Evolutionary conservation across 257 asterid species (phyloP).

Genomic region (Marsdenia floribunda): DNA sequence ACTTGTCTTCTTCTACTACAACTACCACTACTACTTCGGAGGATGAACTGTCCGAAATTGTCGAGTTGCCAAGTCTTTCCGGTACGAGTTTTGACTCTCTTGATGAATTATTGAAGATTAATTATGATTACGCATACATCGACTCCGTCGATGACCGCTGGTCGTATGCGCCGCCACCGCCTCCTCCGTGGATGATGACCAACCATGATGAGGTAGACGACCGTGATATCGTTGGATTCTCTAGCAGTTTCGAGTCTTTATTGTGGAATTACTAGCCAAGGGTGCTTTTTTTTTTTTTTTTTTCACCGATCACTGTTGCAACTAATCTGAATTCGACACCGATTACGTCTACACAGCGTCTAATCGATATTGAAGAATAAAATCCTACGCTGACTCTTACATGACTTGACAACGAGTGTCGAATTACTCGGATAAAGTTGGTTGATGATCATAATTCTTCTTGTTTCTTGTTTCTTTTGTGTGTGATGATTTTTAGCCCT

Average conservation of each 20-base stretch:
- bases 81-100: slow-evolving; percentile 34
- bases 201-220: slow-evolving; percentile 5
- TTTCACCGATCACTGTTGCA: no score
- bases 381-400: no score
- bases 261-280: slow-evolving; percentile 47
- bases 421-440: background rate
- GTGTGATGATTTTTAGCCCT: slow-evolving; percentile 21
- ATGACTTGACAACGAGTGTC: no score
- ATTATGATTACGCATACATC: slow-evolving; percentile 39
- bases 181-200: slow-evolving; percentile 21
- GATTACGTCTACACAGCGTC: no score
- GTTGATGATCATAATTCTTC: background rate
- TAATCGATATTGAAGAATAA: no score
- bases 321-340: no score
- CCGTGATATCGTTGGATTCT: slow-evolving; percentile 21
- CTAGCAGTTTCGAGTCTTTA: slow-evolving; percentile 31
- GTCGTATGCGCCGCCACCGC: slow-evolving; percentile 41
- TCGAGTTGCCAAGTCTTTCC: slow-evolving; percentile 58
- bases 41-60: slow-evolving; percentile 63
- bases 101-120: slow-evolving; percentile 20
- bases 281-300: no score
- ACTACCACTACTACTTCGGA: no score
- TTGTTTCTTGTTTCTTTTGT: background rate
- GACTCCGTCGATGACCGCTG: slow-evolving; percentile 54
- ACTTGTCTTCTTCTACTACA: slow-evolving; percentile 26